These are phyloP conservation scores for Volvox africanus DNA, from an alignment of 139 green algal genomes.

Conservation along the genomic window DNA sequence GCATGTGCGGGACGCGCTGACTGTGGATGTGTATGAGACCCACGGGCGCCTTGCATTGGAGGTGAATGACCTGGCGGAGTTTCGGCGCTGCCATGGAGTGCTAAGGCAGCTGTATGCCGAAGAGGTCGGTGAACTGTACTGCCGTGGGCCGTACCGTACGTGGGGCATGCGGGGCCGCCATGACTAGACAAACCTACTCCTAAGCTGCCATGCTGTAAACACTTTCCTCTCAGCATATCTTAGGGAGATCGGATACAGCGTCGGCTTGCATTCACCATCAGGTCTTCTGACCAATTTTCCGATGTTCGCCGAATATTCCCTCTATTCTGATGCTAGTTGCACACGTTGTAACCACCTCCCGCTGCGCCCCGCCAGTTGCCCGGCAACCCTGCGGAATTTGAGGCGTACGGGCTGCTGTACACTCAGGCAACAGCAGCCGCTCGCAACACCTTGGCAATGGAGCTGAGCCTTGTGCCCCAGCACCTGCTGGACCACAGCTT, in stretches of 20 bases:
- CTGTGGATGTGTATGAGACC: conserved; percentile 82
- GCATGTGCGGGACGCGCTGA: conserved; percentile 68
- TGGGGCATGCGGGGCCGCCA: too few species aligned
- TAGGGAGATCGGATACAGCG: too few species aligned
- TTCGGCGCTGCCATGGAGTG: conserved; percentile 78
- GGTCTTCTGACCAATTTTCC: too few species aligned
- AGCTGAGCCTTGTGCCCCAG: conserved; percentile 52
- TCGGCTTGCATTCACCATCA: too few species aligned
- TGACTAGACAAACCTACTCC: too few species aligned
- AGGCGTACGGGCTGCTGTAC: conserved; percentile 79
- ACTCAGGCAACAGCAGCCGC: conserved; percentile 51
- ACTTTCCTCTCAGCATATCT: too few species aligned
- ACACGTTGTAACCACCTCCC: too few species aligned
- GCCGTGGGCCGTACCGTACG: too few species aligned
- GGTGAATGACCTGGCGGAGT: conserved; percentile 79
- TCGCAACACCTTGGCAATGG: conserved; percentile 51
- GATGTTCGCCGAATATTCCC: too few species aligned
- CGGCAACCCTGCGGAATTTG: conserved; percentile 72
- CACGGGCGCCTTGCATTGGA: conserved; percentile 84
- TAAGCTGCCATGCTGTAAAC: too few species aligned
- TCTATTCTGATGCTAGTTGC: too few species aligned
- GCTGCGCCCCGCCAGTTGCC: conserved; percentile 38
- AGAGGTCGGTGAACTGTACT: conserved; percentile 50
- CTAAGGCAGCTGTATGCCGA: conserved; percentile 76
- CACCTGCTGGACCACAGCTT: conserved; percentile 44